These are phyloP conservation scores for Phlegmacium glaucopus DNA, from an alignment of 768 basidiomycete genomes.

Conservation along the genomic window DNA sequence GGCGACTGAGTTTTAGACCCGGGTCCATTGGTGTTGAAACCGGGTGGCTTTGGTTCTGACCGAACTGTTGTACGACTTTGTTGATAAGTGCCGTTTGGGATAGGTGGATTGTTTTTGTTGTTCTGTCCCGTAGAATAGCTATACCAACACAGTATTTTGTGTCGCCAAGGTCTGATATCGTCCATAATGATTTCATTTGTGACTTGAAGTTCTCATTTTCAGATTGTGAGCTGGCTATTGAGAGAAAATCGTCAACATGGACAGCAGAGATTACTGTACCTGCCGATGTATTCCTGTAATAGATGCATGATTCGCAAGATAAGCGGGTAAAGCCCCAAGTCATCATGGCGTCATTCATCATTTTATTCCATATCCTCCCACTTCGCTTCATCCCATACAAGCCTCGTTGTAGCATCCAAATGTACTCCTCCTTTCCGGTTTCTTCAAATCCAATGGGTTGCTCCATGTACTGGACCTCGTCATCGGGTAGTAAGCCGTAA, in stretches of 20 bases:
- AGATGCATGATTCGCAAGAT: slow-evolving; percentile 16
- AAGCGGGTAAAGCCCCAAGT: slow-evolving; percentile 27
- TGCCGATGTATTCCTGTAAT: no score
- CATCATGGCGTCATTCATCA: slow-evolving; percentile 22
- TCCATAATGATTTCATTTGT: slow-evolving; percentile 24
- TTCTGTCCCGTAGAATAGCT: slow-evolving; percentile 22
- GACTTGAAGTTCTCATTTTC: slow-evolving; percentile 19
- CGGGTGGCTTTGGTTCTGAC: no score
- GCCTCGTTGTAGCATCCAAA: slow-evolving; percentile 27
- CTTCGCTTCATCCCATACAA: slow-evolving; percentile 6
- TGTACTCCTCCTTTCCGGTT: no score
- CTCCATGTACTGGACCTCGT: slow-evolving; percentile 33
- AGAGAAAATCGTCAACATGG: no score
- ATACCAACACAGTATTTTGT: slow-evolving; percentile 27
- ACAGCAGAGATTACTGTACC: no score
- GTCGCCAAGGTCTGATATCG: slow-evolving; percentile 28
- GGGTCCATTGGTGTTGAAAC: no score
- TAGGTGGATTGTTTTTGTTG: slow-evolving; percentile 10
- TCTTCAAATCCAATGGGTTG: no score
- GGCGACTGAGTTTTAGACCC: no score
- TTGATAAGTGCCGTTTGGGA: slow-evolving; percentile 21
- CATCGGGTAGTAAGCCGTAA: slow-evolving; percentile 25
- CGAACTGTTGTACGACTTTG: slow-evolving; percentile 21
- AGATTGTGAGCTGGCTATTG: slow-evolving; percentile 8
- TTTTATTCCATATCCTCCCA: slow-evolving; percentile 31